phyloP scores from a whole-genome alignment of 1,139 yeast genomes.

The Candida frijolesensis region DNA sequence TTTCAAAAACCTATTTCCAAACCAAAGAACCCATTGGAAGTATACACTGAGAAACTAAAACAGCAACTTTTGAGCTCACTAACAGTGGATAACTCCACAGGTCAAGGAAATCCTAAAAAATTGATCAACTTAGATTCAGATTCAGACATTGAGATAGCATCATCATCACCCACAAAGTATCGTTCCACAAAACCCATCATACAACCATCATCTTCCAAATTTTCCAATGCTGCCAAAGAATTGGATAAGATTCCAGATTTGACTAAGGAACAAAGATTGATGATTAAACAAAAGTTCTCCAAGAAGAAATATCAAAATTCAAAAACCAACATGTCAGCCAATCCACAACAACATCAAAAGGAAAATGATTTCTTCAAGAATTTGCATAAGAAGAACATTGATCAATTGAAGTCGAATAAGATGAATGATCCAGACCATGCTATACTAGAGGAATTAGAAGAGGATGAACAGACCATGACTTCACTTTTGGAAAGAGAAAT shows the following conservation, averaged over 20 bases:
- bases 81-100: constrained; percentile 13
- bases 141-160: constrained; percentile 16
- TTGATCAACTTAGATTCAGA: constrained; percentile 28
- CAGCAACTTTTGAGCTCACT: constrained; percentile 29
- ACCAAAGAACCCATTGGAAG: constrained; percentile 34
- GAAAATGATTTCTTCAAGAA: constrained; percentile 22
- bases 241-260: constrained; percentile 31
- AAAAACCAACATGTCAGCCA: constrained; percentile 5
- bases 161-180: constrained; percentile 15
- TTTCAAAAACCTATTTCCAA: constrained; percentile 15
- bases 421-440: constrained; percentile 33
- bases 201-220: constrained; percentile 7
- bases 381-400: constrained; percentile 38
- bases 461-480: constrained; percentile 47
- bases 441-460: constrained; percentile 36
- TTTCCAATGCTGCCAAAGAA: constrained; percentile 17
- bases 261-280: constrained; percentile 38
- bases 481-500: constrained; percentile 65
- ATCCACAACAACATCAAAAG: constrained; percentile 6
- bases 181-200: constrained; percentile 1
- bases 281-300: constrained; percentile 39
- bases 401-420: constrained; percentile 33
- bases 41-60: constrained; percentile 38
- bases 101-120: constrained; percentile 10
- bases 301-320: constrained; percentile 19